A percentile compares a stretch with the other conserved stretches of the same genome.
These are phyloP conservation scores for Emergomyces africanus DNA, from an alignment of 2,329 filamentous ascomycete species.

Conservation along the genomic window DNA sequence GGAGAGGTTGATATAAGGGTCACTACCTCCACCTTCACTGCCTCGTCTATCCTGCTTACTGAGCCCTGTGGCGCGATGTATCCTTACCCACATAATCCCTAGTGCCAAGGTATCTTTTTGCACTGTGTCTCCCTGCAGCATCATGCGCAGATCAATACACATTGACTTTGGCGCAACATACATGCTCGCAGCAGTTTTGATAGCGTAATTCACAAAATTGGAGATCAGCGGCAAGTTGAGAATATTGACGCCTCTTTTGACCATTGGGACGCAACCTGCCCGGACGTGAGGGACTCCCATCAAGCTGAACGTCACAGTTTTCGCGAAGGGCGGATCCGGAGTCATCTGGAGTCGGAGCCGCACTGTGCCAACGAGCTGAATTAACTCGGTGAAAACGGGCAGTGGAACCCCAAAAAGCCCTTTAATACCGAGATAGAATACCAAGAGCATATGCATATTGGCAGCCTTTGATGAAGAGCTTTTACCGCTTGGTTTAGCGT, in stretches of 20 bases:
- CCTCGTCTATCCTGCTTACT: conserved; percentile 85
- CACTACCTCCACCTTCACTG: conserved; percentile 73
- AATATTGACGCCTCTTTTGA: conserved; percentile 82
- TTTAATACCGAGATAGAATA: conserved; percentile 86
- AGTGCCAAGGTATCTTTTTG: conserved; percentile 74
- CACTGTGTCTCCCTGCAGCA: conserved; percentile 83
- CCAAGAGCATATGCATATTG: conserved; percentile 94
- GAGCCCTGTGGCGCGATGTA: conserved; percentile 73
- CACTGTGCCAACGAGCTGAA: conserved; percentile 78
- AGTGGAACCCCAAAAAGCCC: conserved; percentile 81
- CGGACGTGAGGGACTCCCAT: conserved; percentile 88
- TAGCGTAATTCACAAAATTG: conserved; percentile 94
- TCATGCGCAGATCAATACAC: conserved; percentile 79
- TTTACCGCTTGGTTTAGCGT: conserved; percentile 61
- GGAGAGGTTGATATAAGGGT: conserved; percentile 87
- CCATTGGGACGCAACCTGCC: conserved; percentile 82
- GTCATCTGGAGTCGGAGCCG: conserved; percentile 72
- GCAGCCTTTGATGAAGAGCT: conserved; percentile 68
- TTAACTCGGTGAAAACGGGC: conserved; percentile 81
- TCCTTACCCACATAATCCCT: conserved; percentile 83
- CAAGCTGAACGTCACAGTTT: conserved; percentile 81
- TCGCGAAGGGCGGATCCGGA: conserved; percentile 83
- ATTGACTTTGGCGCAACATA: conserved; percentile 93
- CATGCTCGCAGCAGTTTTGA: conserved; percentile 72
- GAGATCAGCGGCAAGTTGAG: conserved; percentile 86